Conservation (phyloP, 2,329 filamentous ascomycete species). For the Apiospora phragmitis region DNA sequence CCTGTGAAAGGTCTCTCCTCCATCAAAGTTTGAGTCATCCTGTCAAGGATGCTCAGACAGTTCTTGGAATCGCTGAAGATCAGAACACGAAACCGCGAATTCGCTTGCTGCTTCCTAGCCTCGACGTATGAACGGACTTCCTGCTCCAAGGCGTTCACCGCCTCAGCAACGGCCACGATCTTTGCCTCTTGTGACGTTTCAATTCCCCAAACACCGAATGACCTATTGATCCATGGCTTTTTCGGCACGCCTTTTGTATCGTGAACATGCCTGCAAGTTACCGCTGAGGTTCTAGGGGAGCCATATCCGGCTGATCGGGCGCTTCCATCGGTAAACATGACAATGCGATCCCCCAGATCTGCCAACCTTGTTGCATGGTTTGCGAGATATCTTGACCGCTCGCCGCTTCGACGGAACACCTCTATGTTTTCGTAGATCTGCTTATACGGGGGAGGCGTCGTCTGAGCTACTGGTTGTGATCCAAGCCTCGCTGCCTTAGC, state of each 20-base stretch:
- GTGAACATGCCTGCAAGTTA: neutral
- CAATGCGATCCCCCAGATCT: neutral
- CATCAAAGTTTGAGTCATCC: neutral
- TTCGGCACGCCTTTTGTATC: neutral
- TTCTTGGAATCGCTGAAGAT: neutral
- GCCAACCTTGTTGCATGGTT: neutral
- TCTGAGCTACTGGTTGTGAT: neutral
- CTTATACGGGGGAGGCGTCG: neutral
- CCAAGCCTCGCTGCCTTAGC: neutral
- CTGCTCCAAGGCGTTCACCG: neutral
- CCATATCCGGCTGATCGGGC: too few species aligned
- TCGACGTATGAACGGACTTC: neutral
- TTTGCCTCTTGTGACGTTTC: neutral
- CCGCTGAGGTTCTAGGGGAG: neutral
- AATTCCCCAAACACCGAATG: neutral
- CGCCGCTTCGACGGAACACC: neutral
- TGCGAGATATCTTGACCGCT: neutral
- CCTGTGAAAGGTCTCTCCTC: neutral
- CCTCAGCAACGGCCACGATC: neutral
- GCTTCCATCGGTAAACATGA: neutral
- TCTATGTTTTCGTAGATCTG: neutral
- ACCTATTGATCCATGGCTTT: neutral
- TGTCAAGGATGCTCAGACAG: neutral
- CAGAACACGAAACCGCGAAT: neutral
- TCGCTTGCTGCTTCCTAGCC: neutral